These are phyloP conservation scores for Talaromyces sp. DNA, from an alignment of 2,329 filamentous ascomycete species.

Conservation along the genomic window DNA sequence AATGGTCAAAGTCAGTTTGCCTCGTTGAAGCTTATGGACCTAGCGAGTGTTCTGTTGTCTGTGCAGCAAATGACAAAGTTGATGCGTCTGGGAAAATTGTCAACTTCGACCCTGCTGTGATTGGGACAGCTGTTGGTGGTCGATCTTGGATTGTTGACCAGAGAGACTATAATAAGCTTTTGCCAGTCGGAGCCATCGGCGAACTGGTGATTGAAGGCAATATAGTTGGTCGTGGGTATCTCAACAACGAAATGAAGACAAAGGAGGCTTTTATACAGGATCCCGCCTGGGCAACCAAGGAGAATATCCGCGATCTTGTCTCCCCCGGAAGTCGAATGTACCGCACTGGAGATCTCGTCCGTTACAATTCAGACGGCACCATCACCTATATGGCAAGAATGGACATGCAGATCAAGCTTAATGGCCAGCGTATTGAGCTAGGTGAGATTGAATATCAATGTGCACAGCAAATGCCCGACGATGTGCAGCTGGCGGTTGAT, in stretches of 20 bases:
- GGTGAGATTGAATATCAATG: constrained; percentile 34
- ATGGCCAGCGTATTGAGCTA: constrained; percentile 39
- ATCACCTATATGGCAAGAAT: constrained; percentile 26
- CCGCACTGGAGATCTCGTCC: constrained; percentile 27
- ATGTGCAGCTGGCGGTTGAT: constrained; percentile 39
- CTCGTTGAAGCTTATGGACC: constrained; percentile 42
- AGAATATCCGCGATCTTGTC: constrained; percentile 14
- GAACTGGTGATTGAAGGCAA: constrained; percentile 44
- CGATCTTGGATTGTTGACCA: constrained; percentile 39
- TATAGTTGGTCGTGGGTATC: constrained; percentile 40
- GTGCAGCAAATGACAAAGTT: constrained; percentile 26
- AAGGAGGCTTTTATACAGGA: constrained; percentile 27
- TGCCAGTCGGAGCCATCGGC: constrained; percentile 41
- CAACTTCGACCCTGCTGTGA: constrained; percentile 24
- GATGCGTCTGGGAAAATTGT: constrained; percentile 23
- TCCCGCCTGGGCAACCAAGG: constrained; percentile 24
- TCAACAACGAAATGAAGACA: constrained; percentile 31
- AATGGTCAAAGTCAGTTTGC: constrained; percentile 36
- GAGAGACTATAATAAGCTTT: constrained; percentile 31
- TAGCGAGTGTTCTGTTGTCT: constrained; percentile 35
- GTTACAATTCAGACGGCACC: constrained; percentile 33
- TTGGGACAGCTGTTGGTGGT: constrained; percentile 30
- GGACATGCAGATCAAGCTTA: constrained; percentile 36
- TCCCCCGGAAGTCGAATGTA: constrained; percentile 21
- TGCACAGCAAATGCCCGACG: constrained; percentile 19